Percentiles rank a stretch among this genome's conserved stretches.
Evolutionary conservation across 768 basidiomycete species (phyloP).

Genomic region (Lentinula sp.): DNA sequence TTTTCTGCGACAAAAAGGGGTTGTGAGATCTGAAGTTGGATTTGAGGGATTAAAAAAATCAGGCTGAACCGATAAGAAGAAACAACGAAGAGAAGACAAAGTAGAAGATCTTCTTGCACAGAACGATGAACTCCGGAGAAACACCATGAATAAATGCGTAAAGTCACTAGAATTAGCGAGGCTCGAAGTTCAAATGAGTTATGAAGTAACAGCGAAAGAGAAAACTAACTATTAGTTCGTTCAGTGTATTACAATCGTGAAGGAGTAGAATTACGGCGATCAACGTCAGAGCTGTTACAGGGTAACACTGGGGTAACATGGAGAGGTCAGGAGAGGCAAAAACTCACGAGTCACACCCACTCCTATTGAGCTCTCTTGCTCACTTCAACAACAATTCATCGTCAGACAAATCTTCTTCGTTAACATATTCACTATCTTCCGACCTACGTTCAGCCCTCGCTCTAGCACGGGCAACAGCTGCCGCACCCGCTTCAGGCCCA

Average conservation of each 20-base stretch:
- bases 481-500: slow-evolving; percentile 12
- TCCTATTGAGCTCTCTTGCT: not conserved
- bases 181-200: too few species aligned
- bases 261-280: not conserved
- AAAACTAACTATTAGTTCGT: too few species aligned
- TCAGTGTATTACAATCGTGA: too few species aligned
- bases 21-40: not conserved
- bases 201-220: too few species aligned
- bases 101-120: too few species aligned
- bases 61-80: too few species aligned
- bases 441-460: slow-evolving; percentile 5
- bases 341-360: not conserved
- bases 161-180: too few species aligned
- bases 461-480: slow-evolving; percentile 6
- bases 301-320: not conserved
- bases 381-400: slow-evolving; percentile 18
- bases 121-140: too few species aligned
- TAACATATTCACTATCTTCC: slow-evolving; percentile 4
- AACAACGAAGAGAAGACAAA: too few species aligned
- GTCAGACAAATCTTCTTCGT: slow-evolving; percentile 13
- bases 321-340: not conserved
- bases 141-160: too few species aligned
- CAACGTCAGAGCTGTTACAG: not conserved
- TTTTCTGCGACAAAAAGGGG: not conserved
- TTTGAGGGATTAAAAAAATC: too few species aligned